Evolutionary conservation across 805 yeast genomes (phyloP), one percentile per base, ranked within the genome.

Genomic region (Lachancea quebecensis): DNA sequence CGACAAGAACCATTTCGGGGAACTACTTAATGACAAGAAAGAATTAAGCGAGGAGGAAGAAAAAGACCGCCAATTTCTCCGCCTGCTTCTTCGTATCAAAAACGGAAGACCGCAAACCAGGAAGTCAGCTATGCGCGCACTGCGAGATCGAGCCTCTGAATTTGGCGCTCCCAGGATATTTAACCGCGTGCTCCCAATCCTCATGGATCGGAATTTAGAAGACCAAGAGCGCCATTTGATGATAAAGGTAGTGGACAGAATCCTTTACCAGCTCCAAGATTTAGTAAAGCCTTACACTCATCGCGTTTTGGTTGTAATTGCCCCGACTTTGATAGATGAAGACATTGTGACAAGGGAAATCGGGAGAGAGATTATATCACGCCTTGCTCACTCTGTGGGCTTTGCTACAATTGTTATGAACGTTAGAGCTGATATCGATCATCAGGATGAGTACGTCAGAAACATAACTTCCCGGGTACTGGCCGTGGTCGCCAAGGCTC

Each of bases 201-300:
- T 90, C 36, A 67, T 83, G 58, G 96, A 87, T 50, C 79, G 79
- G 34, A 63, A 76, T 3, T 64, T 89, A 25, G 91, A 82, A 51
- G 93, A 85, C 39, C 85, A 80, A 51, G 97, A 91, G 61, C 73
- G 95, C 14, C 95, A 87, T 66, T 61, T 88, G 10, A 68, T 91
- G 45, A 84, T 88, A 11, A 90, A 89, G 60, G 76, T 86, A 8
- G 66, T 85, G 11, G 87, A 81, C 32, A 68, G 96, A 31, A 69
- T 87, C 0, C 61, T 90, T 7, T 78, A 76, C 58, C 80, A 74
- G 51, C 66, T 90, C 12, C 88, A 81, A 33, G 83, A 75, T 38
- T 58, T 71, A 42, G 73, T 87, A 2, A 68, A 82, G 37, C 96
- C 96, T 0, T 85, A 71, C 53, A 79, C 95, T 0, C 84, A 79